Percentiles rank a stretch among this genome's conserved stretches.
phyloP scores from a whole-genome alignment of 2,329 filamentous ascomycete genomes.

The Cordyceps fumosorosea region DNA sequence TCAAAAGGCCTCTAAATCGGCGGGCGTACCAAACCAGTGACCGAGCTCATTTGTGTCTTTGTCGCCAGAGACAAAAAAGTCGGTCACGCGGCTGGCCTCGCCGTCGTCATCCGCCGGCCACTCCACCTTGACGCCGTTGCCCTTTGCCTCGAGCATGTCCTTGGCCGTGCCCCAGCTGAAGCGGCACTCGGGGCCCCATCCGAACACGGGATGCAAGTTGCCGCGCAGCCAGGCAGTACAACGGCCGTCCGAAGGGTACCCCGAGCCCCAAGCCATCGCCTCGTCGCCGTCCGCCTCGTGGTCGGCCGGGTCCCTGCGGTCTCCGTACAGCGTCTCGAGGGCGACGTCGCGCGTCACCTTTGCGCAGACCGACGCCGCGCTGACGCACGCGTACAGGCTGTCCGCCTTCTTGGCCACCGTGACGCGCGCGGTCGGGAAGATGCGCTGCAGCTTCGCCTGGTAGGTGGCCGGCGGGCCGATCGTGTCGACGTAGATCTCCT shows the following conservation, averaged over 20 bases:
- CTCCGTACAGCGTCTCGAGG: constrained; percentile 69
- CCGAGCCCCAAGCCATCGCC: constrained; percentile 70
- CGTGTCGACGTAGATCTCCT: constrained; percentile 91
- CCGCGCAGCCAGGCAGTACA: constrained; percentile 74
- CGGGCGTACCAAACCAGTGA: constrained; percentile 75
- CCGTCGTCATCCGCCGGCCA: constrained; percentile 74
- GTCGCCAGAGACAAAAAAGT: constrained; percentile 56
- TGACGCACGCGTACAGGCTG: constrained; percentile 85
- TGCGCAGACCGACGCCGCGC: constrained; percentile 86
- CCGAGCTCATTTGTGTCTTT: constrained; percentile 59
- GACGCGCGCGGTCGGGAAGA: constrained; percentile 72
- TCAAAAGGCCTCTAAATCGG: constrained; percentile 63
- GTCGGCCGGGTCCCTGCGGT: constrained; percentile 25
- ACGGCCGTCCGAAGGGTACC: constrained; percentile 82
- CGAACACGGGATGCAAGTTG: constrained; percentile 90
- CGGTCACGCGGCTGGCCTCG: constrained; percentile 62
- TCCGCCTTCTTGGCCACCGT: constrained; percentile 89
- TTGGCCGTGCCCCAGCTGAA: constrained; percentile 97
- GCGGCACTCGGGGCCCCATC: constrained; percentile 87
- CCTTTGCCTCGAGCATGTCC: constrained; percentile 80
- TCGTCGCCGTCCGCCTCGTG: constrained; percentile 28
- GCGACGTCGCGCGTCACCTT: constrained; percentile 93
- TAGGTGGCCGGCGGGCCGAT: constrained; percentile 78
- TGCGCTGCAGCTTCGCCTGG: constrained; percentile 73
- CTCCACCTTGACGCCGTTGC: constrained; percentile 63